Evolutionary conservation across 495 filamentous ascomycete genomes (phyloP), one percentile per base, ranked within the genome.

Genomic region (Bombardia bombarda): DNA sequence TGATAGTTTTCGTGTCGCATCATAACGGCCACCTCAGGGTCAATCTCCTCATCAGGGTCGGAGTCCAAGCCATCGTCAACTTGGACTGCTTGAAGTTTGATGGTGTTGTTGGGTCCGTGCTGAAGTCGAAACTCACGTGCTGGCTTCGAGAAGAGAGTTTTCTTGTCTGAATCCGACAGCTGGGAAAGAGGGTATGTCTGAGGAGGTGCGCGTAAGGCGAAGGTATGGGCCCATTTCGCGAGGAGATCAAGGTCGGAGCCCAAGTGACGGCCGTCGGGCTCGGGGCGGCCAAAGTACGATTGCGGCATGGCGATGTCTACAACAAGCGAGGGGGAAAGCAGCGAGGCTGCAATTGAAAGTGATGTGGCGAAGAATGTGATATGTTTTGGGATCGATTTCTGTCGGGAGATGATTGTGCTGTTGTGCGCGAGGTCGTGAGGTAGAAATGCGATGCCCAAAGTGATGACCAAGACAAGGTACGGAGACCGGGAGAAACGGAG

Each of bases 231-330:
- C 55, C 55, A 61, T 34, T 61, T 56, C 17, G 35, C 52, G 8
- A 61, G 14, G 2, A 53, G 38, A 7, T 34, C 20, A 16, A 61
- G 31, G 26, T 58, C 52, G 14, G 44, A 45, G 23, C 49, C 52
- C 10, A 61, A 50, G 17, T 41, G 44, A 28, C 46, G 57, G 23
- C 43, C 54, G 42, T 44, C 42, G 21, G 40, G 42, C 45, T 58
- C 50, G 3, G 14, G 22, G 17, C 43, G 45, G 26, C 52, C 50
- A 30, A 56, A 48, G 40, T 49, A 56, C 0, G 52, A 50, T 9
- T 32, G 38, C 19, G 51, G 40, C 20, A 42, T 32, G 26, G 33
- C 50, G 17, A 10, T 37, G 14, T 23, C 38, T 18, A 46, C 50
- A 55, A 46, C 33, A 45, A 47, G 31, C n/a, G 7, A 32, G 13